Evolutionary conservation across 768 basidiomycete genomes (phyloP).

Genomic region (Pisolithus orientalis): DNA sequence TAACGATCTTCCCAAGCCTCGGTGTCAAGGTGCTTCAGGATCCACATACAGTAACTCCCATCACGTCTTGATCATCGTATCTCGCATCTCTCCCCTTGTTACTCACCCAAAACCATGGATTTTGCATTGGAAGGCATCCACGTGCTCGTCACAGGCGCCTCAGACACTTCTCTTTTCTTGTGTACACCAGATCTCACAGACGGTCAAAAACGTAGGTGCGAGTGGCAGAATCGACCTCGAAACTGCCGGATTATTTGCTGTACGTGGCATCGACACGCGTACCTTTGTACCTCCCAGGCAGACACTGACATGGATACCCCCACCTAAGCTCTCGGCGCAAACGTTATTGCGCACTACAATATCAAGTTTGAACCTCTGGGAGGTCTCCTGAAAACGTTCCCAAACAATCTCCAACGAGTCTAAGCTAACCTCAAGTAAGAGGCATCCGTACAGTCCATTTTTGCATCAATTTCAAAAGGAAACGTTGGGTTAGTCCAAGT

Average conservation of each 20-base stretch:
- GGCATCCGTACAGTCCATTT: slow-evolving; percentile 44
- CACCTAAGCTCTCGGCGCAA: slow-evolving; percentile 58
- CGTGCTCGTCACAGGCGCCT: slow-evolving; percentile 60
- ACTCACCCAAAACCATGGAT: slow-evolving; percentile 36
- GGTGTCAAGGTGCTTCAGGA: too few relatives aligned
- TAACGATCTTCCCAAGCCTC: too few relatives aligned
- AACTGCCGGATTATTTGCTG: slow-evolving; percentile 51
- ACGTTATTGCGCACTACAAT: slow-evolving; percentile 69
- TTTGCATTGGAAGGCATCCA: slow-evolving; percentile 54
- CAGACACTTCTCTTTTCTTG: not conserved
- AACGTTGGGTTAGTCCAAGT: slow-evolving; percentile 50
- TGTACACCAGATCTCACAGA: not conserved
- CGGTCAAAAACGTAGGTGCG: slow-evolving; percentile 41
- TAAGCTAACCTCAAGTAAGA: slow-evolving; percentile 58
- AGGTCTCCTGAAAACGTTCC: slow-evolving; percentile 33
- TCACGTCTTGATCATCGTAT: not conserved
- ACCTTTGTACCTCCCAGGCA: not conserved
- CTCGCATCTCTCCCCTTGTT: too few relatives aligned
- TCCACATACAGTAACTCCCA: too few relatives aligned
- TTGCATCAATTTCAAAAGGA: slow-evolving; percentile 31
- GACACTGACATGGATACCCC: not conserved
- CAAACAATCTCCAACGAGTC: slow-evolving; percentile 25
- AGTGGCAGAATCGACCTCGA: slow-evolving; percentile 72
- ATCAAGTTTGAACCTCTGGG: slow-evolving; percentile 39
- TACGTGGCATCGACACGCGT: slow-evolving; percentile 21